phyloP scores from a whole-genome alignment of 2,329 filamentous ascomycete genomes.

The Setomelanomma holmii region DNA sequence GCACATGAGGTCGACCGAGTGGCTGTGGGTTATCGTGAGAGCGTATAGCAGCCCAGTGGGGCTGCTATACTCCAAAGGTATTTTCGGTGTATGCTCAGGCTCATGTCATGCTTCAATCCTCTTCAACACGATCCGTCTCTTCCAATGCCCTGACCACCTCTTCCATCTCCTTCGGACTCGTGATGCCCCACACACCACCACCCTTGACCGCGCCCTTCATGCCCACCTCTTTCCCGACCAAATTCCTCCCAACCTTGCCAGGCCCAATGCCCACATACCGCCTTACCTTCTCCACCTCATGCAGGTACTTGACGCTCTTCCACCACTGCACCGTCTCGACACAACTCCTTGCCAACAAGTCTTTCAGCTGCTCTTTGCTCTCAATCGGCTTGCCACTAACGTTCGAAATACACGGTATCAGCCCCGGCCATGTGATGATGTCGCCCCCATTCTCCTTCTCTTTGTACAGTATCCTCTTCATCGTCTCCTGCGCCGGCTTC shows the following conservation, averaged over 20 bases:
- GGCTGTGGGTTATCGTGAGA: too few species aligned
- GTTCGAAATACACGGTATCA: conserved; percentile 83
- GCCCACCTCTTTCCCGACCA: conserved; percentile 94
- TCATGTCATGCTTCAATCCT: conserved; percentile 43
- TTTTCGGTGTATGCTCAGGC: neutral
- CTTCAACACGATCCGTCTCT: conserved; percentile 51
- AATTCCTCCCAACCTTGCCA: conserved; percentile 89
- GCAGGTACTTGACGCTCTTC: conserved; percentile 88
- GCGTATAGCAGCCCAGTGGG: too few species aligned
- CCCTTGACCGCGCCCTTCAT: conserved; percentile 85
- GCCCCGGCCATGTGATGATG: conserved; percentile 76
- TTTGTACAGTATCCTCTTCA: conserved; percentile 70
- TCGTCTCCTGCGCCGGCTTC: conserved; percentile 79
- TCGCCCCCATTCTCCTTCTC: conserved; percentile 66
- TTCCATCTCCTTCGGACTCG: conserved; percentile 69
- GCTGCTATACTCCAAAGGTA: too few species aligned
- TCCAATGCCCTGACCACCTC: conserved; percentile 55
- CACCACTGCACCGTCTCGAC: conserved; percentile 96
- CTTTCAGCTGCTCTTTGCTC: conserved; percentile 76
- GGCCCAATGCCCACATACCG: conserved; percentile 93
- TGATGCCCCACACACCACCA: conserved; percentile 92
- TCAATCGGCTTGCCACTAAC: conserved; percentile 80
- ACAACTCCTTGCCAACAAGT: conserved; percentile 79
- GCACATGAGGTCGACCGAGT: too few species aligned
- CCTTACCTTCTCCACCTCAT: conserved; percentile 80